phyloP scores from a whole-genome alignment of 495 filamentous ascomycete genomes.

The Hyaloscypha variabilis region DNA sequence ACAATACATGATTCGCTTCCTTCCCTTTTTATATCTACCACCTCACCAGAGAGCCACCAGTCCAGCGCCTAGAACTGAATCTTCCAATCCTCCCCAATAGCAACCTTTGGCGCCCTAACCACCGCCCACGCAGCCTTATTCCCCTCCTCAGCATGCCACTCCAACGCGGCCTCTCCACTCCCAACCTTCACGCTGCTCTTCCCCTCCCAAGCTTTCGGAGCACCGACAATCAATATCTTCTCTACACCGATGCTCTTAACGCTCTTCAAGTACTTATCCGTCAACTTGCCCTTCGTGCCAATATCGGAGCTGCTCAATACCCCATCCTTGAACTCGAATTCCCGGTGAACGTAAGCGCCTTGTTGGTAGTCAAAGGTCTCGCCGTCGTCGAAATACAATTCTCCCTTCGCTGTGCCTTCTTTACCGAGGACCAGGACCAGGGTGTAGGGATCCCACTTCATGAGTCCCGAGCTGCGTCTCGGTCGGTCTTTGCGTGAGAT shows the following conservation, averaged over 20 bases:
- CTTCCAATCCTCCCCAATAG: constrained; percentile 81
- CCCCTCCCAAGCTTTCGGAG: constrained; percentile 69
- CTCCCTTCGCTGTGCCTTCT: constrained; percentile 73
- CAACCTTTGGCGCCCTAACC: constrained; percentile 75
- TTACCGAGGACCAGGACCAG: constrained; percentile 77
- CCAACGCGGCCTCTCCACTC: constrained; percentile 58
- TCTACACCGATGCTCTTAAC: constrained; percentile 81
- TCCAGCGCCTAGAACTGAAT: constrained; percentile 71
- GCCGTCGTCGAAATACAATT: constrained; percentile 90
- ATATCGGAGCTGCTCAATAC: constrained; percentile 59
- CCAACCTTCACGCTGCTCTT: constrained; percentile 69
- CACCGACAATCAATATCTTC: constrained; percentile 79
- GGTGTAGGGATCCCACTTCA: constrained; percentile 95
- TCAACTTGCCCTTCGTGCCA: constrained; percentile 59
- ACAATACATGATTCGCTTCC: constrained; percentile 67
- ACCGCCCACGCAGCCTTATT: constrained; percentile 78
- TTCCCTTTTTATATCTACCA: no score
- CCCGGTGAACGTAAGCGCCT: constrained; percentile 84
- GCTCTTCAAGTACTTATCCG: constrained; percentile 70
- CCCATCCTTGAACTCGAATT: constrained; percentile 63
- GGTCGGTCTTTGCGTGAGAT: constrained; percentile 88
- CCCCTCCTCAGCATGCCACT: constrained; percentile 59
- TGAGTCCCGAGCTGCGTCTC: constrained; percentile 79
- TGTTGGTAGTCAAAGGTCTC: constrained; percentile 86
- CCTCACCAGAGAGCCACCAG: no score